Evolutionary conservation across 176 grass and related monocot species (phyloP).

Genomic region (Tillandsia leiboldiana): DNA sequence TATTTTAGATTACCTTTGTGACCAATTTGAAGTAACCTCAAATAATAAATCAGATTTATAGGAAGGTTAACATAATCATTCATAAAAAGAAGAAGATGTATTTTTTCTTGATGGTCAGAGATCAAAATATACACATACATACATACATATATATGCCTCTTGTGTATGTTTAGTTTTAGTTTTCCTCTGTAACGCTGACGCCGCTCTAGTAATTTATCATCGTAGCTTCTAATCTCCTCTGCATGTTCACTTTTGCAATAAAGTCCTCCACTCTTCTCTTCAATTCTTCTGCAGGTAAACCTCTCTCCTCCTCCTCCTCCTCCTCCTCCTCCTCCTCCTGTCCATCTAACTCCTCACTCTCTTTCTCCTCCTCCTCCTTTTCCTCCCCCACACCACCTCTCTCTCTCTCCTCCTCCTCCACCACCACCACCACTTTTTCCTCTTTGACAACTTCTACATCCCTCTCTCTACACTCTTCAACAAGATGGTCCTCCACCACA

Average conservation of each 20-base stretch:
- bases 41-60: too few species aligned
- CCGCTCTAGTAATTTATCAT: constrained; percentile 23
- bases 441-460: constrained; percentile 7
- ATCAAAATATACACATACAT: too few species aligned
- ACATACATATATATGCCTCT: too few species aligned
- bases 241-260: constrained; percentile 73
- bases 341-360: neutral
- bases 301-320: constrained; percentile 4
- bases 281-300: constrained; percentile 38
- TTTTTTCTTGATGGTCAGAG: too few species aligned
- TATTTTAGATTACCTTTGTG: too few species aligned
- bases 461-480: neutral
- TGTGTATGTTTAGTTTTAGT: too few species aligned
- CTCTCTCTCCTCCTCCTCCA: neutral
- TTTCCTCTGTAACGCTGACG: too few species aligned
- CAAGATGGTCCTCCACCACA: neutral
- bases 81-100: too few species aligned
- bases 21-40: too few species aligned
- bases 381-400: neutral
- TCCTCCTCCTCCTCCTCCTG: constrained; percentile 9
- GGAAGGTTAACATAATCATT: too few species aligned
- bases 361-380: neutral
- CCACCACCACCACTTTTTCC: neutral
- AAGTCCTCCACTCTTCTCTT: constrained; percentile 74
- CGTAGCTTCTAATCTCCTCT: constrained; percentile 57